A percentile compares a stretch with the other conserved stretches of the same genome.
phyloP scores from a whole-genome alignment of 306 rosid genomes.

The Lotus japonicus region DNA sequence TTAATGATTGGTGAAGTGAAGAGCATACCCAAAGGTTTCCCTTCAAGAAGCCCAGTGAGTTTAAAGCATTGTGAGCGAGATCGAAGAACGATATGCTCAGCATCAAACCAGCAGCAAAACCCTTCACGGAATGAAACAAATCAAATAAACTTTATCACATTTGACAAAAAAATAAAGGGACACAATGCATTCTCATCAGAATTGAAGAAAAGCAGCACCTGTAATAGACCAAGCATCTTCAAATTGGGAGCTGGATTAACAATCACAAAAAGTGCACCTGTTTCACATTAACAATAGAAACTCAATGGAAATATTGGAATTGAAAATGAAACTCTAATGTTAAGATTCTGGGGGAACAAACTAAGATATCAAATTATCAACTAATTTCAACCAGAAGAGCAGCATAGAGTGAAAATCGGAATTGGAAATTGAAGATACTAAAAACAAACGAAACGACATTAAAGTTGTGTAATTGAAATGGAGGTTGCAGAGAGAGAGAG shows the following conservation, averaged over 20 bases:
- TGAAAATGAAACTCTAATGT: background rate
- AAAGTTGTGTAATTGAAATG: background rate
- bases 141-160: background rate
- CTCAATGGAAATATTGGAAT: background rate
- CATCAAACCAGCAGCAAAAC: conserved; percentile 98
- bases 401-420: background rate
- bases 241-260: conserved; percentile 70
- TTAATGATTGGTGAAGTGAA: background rate
- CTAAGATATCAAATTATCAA: no score
- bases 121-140: conserved; percentile 37
- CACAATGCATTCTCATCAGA: background rate
- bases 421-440: background rate
- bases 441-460: background rate
- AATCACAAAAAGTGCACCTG: conserved; percentile 88
- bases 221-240: conserved; percentile 89
- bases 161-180: background rate
- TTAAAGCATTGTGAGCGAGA: conserved; percentile 89
- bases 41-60: conserved; percentile 85
- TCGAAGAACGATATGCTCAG: conserved; percentile 92
- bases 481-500: background rate
- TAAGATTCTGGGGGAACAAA: background rate
- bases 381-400: background rate
- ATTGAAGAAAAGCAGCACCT: conserved; percentile 29
- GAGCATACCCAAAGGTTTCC: conserved; percentile 83
- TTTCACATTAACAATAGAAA: conserved; percentile 24